Percentiles rank a stretch among this genome's conserved stretches.
phyloP scores from a whole-genome alignment of 257 asterid species.

The Plantago ovata region DNA sequence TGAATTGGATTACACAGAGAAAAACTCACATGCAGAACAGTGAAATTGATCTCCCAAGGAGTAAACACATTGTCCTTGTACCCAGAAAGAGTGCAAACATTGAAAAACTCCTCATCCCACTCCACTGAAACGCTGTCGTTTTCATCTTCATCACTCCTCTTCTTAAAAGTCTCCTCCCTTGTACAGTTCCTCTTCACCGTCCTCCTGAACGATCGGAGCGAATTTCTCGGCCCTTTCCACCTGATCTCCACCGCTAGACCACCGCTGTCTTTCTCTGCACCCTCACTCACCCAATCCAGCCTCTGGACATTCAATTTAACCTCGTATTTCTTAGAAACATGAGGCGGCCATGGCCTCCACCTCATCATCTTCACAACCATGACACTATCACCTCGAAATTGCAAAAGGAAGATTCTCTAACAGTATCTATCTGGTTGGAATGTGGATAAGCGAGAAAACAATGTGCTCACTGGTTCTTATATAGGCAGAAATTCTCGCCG shows the following conservation, averaged over 20 bases:
- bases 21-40: constrained; percentile 75
- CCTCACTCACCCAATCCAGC: constrained; percentile 38
- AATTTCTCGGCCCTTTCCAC: constrained; percentile 57
- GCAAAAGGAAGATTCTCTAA: no score
- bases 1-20: neutral
- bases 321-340: constrained; percentile 39
- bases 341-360: constrained; percentile 76
- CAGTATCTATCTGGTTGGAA: constrained; percentile 16
- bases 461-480: neutral
- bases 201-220: constrained; percentile 46
- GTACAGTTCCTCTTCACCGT: constrained; percentile 45
- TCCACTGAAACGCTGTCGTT: constrained; percentile 54
- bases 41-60: constrained; percentile 89
- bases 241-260: constrained; percentile 56
- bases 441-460: constrained; percentile 15
- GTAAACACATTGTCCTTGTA: constrained; percentile 76
- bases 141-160: constrained; percentile 28
- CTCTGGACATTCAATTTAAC: constrained; percentile 37
- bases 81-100: constrained; percentile 61
- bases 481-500: constrained; percentile 10
- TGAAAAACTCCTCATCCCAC: constrained; percentile 88
- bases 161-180: constrained; percentile 27
- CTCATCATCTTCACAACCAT: constrained; percentile 63
- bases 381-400: constrained; percentile 14
- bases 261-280: constrained; percentile 25